Conservation (phyloP, 129 eudicot genomes). For the Glebionis coronaria region DNA sequence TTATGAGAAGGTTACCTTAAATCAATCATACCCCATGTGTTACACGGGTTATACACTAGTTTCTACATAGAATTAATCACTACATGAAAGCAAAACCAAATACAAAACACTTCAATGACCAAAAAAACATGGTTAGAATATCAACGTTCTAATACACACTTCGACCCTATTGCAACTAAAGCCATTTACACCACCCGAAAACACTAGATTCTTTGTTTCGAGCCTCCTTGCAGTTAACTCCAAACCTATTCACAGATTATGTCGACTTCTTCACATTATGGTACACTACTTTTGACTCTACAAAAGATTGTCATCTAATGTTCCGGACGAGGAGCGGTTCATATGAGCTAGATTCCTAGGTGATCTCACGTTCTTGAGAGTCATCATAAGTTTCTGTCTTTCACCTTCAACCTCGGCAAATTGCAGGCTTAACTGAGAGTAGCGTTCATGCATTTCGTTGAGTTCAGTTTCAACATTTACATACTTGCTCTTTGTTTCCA, state of each 20-base stretch:
- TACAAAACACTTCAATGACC: slow-evolving; percentile 14
- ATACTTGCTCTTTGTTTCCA: slow-evolving; percentile 71
- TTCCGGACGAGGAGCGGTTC: slow-evolving; percentile 41
- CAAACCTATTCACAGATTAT: slow-evolving; percentile 32
- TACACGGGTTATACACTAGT: neutral
- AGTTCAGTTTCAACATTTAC: slow-evolving; percentile 62
- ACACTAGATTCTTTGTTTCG: slow-evolving; percentile 19
- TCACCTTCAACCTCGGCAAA: slow-evolving; percentile 99
- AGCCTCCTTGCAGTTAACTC: slow-evolving; percentile 18
- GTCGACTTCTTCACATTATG: slow-evolving; percentile 16
- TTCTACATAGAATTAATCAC: slow-evolving; percentile 28
- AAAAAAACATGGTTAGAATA: slow-evolving; percentile 19
- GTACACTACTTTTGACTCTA: slow-evolving; percentile 32
- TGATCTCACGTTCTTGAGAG: slow-evolving; percentile 60
- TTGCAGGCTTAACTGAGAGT: slow-evolving; percentile 81
- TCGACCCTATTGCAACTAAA: slow-evolving; percentile 29
- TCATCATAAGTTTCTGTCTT: slow-evolving; percentile 85
- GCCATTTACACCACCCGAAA: slow-evolving; percentile 29
- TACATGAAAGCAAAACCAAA: slow-evolving; percentile 17
- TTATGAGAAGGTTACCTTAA: too few species aligned
- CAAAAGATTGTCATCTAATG: slow-evolving; percentile 26
- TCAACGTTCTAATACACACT: slow-evolving; percentile 6
- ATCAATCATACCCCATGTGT: too few species aligned
- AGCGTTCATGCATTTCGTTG: slow-evolving; percentile 83
- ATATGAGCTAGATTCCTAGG: slow-evolving; percentile 37